Evolutionary conservation across 108 stramenopile species (phyloP).

Genomic region (Fistulifera solaris): DNA sequence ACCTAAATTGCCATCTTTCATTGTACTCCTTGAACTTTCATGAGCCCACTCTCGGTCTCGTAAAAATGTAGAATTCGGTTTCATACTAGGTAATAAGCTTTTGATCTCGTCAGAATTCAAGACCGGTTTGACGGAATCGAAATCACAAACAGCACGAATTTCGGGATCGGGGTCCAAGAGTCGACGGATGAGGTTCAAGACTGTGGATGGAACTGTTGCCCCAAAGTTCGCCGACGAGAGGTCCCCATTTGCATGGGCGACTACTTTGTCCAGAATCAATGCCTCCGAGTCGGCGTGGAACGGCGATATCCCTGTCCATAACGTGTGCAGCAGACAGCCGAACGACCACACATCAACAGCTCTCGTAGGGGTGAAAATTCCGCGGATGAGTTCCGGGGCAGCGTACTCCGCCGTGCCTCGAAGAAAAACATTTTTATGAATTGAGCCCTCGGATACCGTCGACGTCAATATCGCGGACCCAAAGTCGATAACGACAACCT

Average conservation of each 20-base stretch:
- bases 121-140: too few relatives aligned
- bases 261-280: slow-evolving; percentile 4
- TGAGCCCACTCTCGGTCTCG: too few relatives aligned
- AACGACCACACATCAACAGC: slow-evolving; percentile 29
- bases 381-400: slow-evolving; percentile 16
- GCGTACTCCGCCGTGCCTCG: slow-evolving; percentile 24
- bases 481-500: slow-evolving; percentile 68
- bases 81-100: too few relatives aligned
- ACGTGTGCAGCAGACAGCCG: slow-evolving; percentile 17
- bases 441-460: neutral
- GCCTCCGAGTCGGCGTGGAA: slow-evolving; percentile 15
- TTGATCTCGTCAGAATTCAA: too few relatives aligned
- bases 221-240: too few relatives aligned
- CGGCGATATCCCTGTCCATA: slow-evolving; percentile 14
- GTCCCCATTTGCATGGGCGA: neutral
- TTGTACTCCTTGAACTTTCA: neutral
- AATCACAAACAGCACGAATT: too few relatives aligned
- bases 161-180: too few relatives aligned
- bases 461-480: slow-evolving; percentile 30
- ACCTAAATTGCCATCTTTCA: neutral
- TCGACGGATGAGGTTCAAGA: too few relatives aligned
- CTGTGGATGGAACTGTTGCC: too few relatives aligned
- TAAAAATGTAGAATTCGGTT: too few relatives aligned
- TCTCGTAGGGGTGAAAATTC: neutral
- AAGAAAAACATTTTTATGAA: neutral